These are phyloP conservation scores for Cryptosporidium canis DNA, from an alignment of 169 alveolate species.

Conservation along the genomic window DNA sequence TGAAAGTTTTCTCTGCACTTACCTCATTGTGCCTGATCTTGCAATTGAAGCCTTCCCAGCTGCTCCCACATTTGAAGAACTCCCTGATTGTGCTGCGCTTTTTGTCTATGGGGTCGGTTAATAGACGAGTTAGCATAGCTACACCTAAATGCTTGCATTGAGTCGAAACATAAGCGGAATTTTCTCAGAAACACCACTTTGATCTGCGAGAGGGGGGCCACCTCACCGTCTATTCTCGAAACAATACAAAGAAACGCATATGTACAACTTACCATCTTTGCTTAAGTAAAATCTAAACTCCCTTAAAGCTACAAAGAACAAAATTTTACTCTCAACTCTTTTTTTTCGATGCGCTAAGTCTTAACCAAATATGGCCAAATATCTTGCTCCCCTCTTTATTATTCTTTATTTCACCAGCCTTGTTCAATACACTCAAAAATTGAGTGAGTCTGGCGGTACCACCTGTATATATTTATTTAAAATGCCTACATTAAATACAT, in stretches of 20 bases:
- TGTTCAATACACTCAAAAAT: constrained; percentile 2
- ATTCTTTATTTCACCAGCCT: background rate
- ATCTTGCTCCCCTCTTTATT: constrained; percentile 6
- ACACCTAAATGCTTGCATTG: background rate
- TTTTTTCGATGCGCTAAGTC: background rate
- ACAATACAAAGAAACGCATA: background rate
- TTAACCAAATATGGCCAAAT: constrained; percentile 8
- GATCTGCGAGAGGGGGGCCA: background rate
- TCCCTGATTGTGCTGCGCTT: constrained; percentile 3
- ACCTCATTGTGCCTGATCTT: constrained; percentile 71
- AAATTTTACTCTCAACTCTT: background rate
- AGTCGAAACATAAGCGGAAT: background rate
- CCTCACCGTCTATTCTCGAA: background rate
- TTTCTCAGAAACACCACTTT: background rate
- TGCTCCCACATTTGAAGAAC: constrained; percentile 23
- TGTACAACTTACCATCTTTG: background rate
- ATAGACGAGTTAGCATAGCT: background rate
- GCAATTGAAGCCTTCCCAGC: constrained; percentile 49
- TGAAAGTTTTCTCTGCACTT: background rate
- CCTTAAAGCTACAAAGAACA: background rate
- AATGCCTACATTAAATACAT: background rate
- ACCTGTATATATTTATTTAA: background rate
- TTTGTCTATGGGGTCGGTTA: constrained; percentile 7
- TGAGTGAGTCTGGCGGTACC: constrained; percentile 38
- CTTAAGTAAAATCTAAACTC: background rate